Conservation (phyloP, 73 alveolate genomes). For the Paramecium bursaria region DNA sequence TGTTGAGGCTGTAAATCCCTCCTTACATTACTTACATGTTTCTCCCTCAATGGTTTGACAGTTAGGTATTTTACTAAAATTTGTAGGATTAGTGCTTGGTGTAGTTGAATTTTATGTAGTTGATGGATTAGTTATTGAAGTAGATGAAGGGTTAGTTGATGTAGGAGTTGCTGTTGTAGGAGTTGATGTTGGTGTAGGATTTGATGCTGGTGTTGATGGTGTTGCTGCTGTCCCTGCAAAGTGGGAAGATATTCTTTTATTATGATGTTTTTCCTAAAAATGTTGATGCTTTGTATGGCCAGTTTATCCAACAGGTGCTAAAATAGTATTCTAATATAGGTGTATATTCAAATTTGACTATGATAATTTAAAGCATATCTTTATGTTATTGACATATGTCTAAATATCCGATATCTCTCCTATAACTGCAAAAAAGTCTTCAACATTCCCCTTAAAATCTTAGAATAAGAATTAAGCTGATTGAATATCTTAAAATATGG, state of each 20-base stretch:
- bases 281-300: neutral
- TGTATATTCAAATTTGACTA: neutral
- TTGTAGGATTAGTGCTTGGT: neutral
- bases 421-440: conserved; percentile 34
- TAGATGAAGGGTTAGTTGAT: neutral
- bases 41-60: conserved; percentile 19
- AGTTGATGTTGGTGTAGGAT: neutral
- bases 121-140: neutral
- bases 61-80: conserved; percentile 5
- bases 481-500: conserved; percentile 5
- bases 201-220: neutral
- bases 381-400: conserved; percentile 15
- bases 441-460: conserved; percentile 9
- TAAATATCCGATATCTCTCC: neutral
- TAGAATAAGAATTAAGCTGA: conserved; percentile 17
- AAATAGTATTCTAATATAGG: conserved; percentile 17
- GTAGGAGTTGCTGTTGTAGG: neutral
- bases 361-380: conserved; percentile 11
- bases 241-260: conserved; percentile 20
- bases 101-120: neutral
- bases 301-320: neutral
- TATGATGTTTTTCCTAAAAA: neutral
- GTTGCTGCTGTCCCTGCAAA: conserved; percentile 8
- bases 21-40: neutral
- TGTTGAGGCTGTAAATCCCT: conserved; percentile 21